Conservation (phyloP, 1,284 basidiomycete genomes). For the Cryptococcus jaspeensis region DNA sequence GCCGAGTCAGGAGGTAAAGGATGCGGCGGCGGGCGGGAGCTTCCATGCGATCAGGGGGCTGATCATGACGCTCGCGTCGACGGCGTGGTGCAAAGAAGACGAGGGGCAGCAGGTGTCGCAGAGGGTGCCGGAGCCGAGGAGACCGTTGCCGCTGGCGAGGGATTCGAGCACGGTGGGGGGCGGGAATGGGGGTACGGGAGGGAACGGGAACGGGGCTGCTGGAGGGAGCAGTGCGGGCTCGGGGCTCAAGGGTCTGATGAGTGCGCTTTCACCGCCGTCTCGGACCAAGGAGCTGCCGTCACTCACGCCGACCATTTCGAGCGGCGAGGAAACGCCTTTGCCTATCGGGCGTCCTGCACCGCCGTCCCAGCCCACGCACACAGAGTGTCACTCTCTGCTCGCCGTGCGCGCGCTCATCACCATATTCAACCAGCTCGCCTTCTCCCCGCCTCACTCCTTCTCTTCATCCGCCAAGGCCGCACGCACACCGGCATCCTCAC, state of each 20-base stretch:
- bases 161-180: background rate
- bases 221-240: constrained; percentile 10
- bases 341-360: background rate
- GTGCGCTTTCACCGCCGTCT: constrained; percentile 34
- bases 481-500: constrained; percentile 50
- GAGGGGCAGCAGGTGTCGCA: background rate
- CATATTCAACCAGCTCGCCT: constrained; percentile 54
- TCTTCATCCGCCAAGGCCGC: constrained; percentile 33
- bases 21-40: constrained; percentile 32
- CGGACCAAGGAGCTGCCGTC: constrained; percentile 24
- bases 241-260: constrained; percentile 36
- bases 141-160: background rate
- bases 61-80: constrained; percentile 43
- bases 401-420: constrained; percentile 53
- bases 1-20: constrained; percentile 30
- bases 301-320: constrained; percentile 11
- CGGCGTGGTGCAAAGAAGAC: constrained; percentile 34
- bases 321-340: constrained; percentile 5
- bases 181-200: no score
- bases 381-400: constrained; percentile 43
- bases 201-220: no score
- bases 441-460: constrained; percentile 47
- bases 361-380: constrained; percentile 20
- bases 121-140: background rate
- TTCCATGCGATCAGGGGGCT: constrained; percentile 47